Base-by-base conservation (phyloP, 2,329 filamentous ascomycete genomes). In the Nectriaceae sp. region DNA sequence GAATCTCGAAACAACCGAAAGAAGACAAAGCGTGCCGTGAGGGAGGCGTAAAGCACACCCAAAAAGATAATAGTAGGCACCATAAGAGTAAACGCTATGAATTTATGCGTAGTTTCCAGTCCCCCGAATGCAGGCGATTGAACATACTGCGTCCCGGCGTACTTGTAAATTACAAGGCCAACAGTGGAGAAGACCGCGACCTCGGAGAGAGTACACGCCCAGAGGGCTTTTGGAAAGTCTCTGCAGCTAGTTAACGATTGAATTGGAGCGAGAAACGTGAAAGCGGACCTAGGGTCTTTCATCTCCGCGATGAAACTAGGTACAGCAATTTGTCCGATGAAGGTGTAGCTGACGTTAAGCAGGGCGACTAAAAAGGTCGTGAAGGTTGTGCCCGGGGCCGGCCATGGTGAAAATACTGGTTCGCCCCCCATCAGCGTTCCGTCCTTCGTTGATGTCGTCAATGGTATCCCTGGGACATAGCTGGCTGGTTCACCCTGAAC, bases 281-380 rank as follows among this genome's bases (percentile, higher is more conserved):
- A 4, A 2, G 4, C n/a, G n/a, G 20, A 21, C 69, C 41, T 62
- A 74, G 82, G 81, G 35, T 84, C 76, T 42, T 75, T 88, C 92
- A 97, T 97, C 69, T 97, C 92, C 3, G 92, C 91, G 54, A 97
- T 96, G 73, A 97, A 97, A 58, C 88, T 92, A 0, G 92, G 92
- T 8, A 97, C 79, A 0, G 91, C 96, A 60, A 96, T 96, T 66
- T 97, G 92, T 0, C 92, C 92, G 57, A 96, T 96, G 65, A 96
- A 96, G 0, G 92, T 96, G 67, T 96, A 96, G 70, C 85, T 89
- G 65, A 97, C 96, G 70, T 96, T 97, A 68, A 96, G 79, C 69
- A 96, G 96, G 0, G 91, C 92, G 42, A 84, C 90, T 78, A 96
- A 85, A 11, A 86, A 91, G 3, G 78, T 74, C 1, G 95, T 88